Conservation (phyloP, 78 protist genomes). For the Bodo saltans region DNA sequence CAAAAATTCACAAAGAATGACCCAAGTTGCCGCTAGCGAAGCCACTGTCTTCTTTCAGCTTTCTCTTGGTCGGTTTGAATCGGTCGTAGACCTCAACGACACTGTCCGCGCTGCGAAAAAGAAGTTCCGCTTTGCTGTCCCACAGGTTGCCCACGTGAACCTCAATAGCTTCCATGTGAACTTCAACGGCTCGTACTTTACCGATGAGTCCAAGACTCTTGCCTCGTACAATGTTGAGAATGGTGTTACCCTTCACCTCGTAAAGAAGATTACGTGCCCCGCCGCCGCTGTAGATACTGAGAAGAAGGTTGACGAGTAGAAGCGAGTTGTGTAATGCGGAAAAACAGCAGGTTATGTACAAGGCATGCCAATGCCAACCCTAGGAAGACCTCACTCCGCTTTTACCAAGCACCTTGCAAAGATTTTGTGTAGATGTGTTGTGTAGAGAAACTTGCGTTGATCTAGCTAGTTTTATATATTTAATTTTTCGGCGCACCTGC, state of each 20-base stretch:
- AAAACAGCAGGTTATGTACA: too few species aligned
- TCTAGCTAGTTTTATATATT: too few species aligned
- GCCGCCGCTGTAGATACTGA: neutral
- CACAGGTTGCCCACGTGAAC: neutral
- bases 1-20: slow-evolving; percentile 27
- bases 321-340: too few species aligned
- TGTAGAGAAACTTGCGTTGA: too few species aligned
- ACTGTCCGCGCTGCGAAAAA: neutral
- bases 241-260: neutral
- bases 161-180: neutral
- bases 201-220: neutral
- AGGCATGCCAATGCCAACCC: too few species aligned
- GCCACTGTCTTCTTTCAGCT: neutral
- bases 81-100: neutral
- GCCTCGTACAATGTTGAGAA: neutral
- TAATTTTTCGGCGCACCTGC: too few species aligned
- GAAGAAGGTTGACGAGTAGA: neutral
- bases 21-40: slow-evolving; percentile 21
- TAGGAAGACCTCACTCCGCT: too few species aligned
- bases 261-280: neutral
- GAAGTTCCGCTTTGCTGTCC: neutral
- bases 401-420: too few species aligned
- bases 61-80: neutral
- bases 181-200: neutral
- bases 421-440: too few species aligned